phyloP scores from a whole-genome alignment of 2,329 filamentous ascomycete genomes.

The Rhexocercosporidium sp. region DNA sequence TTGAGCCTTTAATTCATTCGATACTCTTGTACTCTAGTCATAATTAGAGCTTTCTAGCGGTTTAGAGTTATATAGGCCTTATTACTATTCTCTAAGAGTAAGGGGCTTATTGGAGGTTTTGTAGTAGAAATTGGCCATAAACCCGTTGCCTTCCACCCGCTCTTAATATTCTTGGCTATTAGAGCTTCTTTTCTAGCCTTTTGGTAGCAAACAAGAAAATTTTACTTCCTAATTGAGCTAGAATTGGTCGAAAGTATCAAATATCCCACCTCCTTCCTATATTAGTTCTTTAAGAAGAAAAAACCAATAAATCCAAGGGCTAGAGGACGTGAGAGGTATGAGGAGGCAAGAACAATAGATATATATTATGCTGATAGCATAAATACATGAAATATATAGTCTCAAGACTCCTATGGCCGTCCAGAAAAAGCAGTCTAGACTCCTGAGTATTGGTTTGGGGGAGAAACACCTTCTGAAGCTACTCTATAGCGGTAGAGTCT shows the following conservation, averaged over 20 bases:
- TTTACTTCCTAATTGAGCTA: conserved; percentile 3
- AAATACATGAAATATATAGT: not conserved
- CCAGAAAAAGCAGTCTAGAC: not conserved
- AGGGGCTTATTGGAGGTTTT: not conserved
- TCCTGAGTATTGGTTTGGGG: not conserved
- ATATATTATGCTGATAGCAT: not conserved
- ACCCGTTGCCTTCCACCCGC: not conserved
- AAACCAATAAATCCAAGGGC: conserved; percentile 4
- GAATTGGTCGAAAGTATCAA: conserved; percentile 9
- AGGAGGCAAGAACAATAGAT: not conserved
- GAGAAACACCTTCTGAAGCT: not conserved
- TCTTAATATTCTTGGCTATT: not conserved
- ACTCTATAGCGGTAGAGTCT: not conserved
- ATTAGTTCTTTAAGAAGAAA: conserved; percentile 1
- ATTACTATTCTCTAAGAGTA: conserved; percentile 13
- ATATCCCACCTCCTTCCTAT: conserved; percentile 5
- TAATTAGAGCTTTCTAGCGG: too few species aligned
- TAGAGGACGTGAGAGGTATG: not conserved
- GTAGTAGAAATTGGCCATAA: not conserved
- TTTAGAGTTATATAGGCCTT: not conserved
- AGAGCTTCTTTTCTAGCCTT: conserved; percentile 6
- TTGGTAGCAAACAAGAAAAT: conserved; percentile 6
- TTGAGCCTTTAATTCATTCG: too few species aligned
- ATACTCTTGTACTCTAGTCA: too few species aligned
- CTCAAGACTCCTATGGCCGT: not conserved